A percentile compares a stretch with the other conserved stretches of the same genome.
These are phyloP conservation scores for Fusarium bactridioides DNA, from an alignment of 2,329 filamentous ascomycete species.

Conservation along the genomic window DNA sequence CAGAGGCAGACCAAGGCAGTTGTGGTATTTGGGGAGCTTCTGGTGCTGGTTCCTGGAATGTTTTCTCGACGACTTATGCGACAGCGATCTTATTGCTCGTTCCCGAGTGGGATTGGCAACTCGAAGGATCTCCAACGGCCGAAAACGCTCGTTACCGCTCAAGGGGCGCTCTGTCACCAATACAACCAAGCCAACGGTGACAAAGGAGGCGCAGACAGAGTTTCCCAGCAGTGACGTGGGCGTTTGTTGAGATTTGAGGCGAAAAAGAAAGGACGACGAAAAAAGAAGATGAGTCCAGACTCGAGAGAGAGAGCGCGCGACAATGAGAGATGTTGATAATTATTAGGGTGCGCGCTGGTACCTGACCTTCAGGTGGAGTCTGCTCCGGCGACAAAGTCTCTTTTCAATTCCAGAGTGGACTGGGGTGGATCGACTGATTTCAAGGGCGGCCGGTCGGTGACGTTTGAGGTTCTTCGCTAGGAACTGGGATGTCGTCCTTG, in stretches of 20 bases:
- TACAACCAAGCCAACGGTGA: slow-evolving; percentile 27
- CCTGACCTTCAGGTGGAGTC: slow-evolving; percentile 27
- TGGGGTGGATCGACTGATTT: slow-evolving; percentile 36
- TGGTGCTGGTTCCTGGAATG: slow-evolving; percentile 35
- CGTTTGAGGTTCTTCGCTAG: slow-evolving; percentile 30
- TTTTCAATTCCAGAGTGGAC: slow-evolving; percentile 24
- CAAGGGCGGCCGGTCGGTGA: slow-evolving; percentile 32
- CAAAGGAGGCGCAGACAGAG: slow-evolving; percentile 9
- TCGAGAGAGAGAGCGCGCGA: background rate
- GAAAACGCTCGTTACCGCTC: slow-evolving; percentile 10
- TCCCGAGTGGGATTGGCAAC: slow-evolving; percentile 31
- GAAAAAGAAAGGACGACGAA: slow-evolving; percentile 4
- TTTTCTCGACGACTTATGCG: slow-evolving; percentile 30
- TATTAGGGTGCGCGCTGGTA: background rate
- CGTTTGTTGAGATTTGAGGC: background rate
- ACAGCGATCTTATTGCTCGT: slow-evolving; percentile 38
- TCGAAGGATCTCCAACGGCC: slow-evolving; percentile 19
- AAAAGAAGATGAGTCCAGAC: slow-evolving; percentile 10
- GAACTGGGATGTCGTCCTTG: slow-evolving; percentile 26
- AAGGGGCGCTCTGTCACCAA: slow-evolving; percentile 22
- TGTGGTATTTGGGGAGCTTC: slow-evolving; percentile 17
- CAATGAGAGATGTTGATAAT: background rate
- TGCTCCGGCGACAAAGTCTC: slow-evolving; percentile 24
- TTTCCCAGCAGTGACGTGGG: slow-evolving; percentile 19
- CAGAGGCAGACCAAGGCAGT: background rate